Base-by-base conservation (phyloP, 257 asterid genomes). In the Prunella vulgaris region DNA sequence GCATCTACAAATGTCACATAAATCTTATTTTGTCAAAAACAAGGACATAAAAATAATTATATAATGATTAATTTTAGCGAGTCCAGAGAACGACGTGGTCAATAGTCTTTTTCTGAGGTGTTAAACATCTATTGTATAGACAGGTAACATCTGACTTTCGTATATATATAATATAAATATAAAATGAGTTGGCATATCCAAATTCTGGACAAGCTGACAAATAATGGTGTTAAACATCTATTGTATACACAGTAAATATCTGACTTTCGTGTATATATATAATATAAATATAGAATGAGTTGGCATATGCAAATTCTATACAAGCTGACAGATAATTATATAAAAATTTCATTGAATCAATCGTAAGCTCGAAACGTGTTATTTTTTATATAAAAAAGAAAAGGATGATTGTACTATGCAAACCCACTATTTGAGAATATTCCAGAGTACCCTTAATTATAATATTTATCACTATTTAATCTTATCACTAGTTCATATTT, bases 401-500 rank as follows among this genome's bases (percentile, higher is more conserved):
- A 62, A 21, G 32, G 15, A 42, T 1, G 10, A 10, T 48, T 22
- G 58, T 48, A 57, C 54, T 15, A 17, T 14, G 46, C n/a, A 25
- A 21, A 17, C 32, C 59, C 52, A 69, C n/a, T 10, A 20, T 35
- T 5, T 17, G 21, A 64, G 79, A 13, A 78, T 69, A 74, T 69
- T 56, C 74, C 59, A 4, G 0, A 42, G 49, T 28, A 63, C 63
- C 40, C n/a, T 10, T n/a, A 1, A n/a, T n/a, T n/a, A n/a, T 22
- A 73, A 64, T 61, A 44, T 8, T 53, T 28, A 13, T 12, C 7
- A 25, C 27, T 68, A 52, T 72, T 67, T 53, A 61, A 72, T 62
- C 12, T 72, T 77, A 77, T 68, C 79, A 37, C 13, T 24, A 9
- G n/a, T 66, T 56, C 20, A 56, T 25, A 27, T 56, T 54, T n/a